Percentiles rank a stretch among this genome's conserved stretches.
These are phyloP conservation scores for Dentipellis sp. DNA, from an alignment of 768 basidiomycete species.

Conservation along the genomic window DNA sequence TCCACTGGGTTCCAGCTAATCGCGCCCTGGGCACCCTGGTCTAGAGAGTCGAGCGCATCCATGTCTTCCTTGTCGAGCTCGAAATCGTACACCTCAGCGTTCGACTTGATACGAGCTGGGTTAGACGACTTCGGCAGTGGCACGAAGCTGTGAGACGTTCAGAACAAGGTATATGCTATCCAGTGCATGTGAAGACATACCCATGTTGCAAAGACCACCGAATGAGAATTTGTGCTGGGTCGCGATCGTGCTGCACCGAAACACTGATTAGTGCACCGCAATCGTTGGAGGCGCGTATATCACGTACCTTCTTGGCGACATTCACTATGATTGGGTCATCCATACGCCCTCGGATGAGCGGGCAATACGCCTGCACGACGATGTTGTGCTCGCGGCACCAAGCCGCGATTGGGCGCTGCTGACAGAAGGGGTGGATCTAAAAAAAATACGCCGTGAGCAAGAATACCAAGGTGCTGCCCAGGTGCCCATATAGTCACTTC, in stretches of 20 bases:
- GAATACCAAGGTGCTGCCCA: background rate
- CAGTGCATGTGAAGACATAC: slow-evolving; percentile 28
- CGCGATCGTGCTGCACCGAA: slow-evolving; percentile 38
- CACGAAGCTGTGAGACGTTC: slow-evolving; percentile 42
- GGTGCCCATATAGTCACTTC: slow-evolving; percentile 37
- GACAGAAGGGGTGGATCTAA: slow-evolving; percentile 68
- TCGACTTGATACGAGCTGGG: slow-evolving; percentile 63
- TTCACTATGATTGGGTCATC: slow-evolving; percentile 43
- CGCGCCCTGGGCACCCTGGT: slow-evolving; percentile 64
- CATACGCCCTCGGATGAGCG: slow-evolving; percentile 44
- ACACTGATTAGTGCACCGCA: background rate
- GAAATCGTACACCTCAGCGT: slow-evolving; percentile 71
- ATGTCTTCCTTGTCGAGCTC: slow-evolving; percentile 59
- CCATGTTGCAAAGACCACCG: slow-evolving; percentile 87
- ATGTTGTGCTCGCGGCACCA: slow-evolving; percentile 50
- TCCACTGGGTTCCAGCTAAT: slow-evolving; percentile 84
- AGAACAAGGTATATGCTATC: background rate
- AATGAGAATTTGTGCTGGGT: slow-evolving; percentile 78
- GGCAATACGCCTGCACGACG: slow-evolving; percentile 67
- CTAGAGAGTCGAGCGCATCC: slow-evolving; percentile 52
- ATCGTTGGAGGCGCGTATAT: background rate
- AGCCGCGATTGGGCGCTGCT: slow-evolving; percentile 30
- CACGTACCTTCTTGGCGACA: slow-evolving; percentile 50
- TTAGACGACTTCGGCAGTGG: slow-evolving; percentile 79
- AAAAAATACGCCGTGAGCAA: background rate